phyloP scores from a whole-genome alignment of 116 monocot species.

The Cymodocea nodosa region DNA sequence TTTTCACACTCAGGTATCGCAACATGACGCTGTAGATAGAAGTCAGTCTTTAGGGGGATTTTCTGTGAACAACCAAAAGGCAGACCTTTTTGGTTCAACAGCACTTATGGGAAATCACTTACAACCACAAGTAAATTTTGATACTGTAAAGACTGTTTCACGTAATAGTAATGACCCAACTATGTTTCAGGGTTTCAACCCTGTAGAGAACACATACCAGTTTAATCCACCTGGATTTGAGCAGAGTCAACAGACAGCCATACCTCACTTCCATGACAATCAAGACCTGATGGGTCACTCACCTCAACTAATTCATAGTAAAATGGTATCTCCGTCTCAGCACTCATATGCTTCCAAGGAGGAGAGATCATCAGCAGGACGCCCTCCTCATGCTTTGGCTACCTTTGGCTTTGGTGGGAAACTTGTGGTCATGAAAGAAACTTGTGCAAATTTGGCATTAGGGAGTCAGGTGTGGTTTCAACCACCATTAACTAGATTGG shows the following conservation, averaged over 20 bases:
- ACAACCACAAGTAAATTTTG: conserved; percentile 10
- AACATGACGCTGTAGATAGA: conserved; percentile 10
- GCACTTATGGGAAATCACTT: neutral
- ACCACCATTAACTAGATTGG: neutral
- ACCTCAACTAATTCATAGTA: conserved; percentile 28
- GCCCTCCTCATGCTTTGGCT: conserved; percentile 80
- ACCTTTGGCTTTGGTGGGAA: conserved; percentile 96
- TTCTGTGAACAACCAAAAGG: conserved; percentile 13
- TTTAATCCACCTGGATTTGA: conserved; percentile 19
- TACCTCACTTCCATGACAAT: conserved; percentile 25
- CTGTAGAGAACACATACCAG: conserved; percentile 6
- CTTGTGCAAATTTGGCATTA: conserved; percentile 1
- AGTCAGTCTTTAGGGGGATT: conserved; percentile 1
- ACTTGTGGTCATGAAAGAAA: conserved; percentile 37
- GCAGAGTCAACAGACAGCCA: neutral
- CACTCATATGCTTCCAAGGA: conserved; percentile 17
- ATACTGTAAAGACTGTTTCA: conserved; percentile 11
- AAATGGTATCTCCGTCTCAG: conserved; percentile 18
- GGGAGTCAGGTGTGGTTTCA: conserved; percentile 32
- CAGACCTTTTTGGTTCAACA: conserved; percentile 9
- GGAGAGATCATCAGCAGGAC: conserved; percentile 70
- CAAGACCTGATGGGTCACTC: conserved; percentile 21
- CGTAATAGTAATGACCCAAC: conserved; percentile 11
- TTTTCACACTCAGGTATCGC: conserved; percentile 19
- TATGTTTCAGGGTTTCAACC: conserved; percentile 27